Conservation (phyloP, 345 rosid genomes). For the Cardiospermum halicacabum region DNA sequence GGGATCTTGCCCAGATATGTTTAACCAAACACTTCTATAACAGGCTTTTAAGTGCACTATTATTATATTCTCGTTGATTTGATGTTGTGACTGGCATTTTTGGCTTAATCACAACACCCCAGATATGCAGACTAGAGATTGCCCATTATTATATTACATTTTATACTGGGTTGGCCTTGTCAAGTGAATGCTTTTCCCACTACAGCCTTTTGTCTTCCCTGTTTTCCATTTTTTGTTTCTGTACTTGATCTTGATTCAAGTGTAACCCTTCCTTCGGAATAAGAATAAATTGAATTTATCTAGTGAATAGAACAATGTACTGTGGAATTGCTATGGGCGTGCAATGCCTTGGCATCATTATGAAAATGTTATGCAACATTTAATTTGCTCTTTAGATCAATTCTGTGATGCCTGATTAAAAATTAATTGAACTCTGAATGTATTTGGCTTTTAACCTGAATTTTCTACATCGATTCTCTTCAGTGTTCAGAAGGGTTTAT, state of each 20-base stretch:
- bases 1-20: neutral
- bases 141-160: too few species aligned
- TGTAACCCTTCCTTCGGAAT: neutral
- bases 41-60: neutral
- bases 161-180: neutral
- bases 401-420: neutral
- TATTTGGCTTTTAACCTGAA: constrained; percentile 5
- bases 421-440: neutral
- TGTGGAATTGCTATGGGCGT: neutral
- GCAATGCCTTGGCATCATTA: neutral
- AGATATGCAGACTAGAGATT: neutral
- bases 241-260: neutral
- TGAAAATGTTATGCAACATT: too few species aligned
- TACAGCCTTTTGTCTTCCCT: too few species aligned
- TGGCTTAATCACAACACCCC: neutral
- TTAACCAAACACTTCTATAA: neutral
- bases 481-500: constrained; percentile 95
- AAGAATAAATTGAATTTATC: neutral
- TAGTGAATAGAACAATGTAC: neutral
- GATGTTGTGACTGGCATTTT: neutral
- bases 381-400: neutral
- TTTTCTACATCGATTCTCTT: constrained; percentile 9
- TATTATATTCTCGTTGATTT: neutral
- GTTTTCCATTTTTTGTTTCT: too few species aligned
- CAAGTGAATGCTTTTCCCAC: neutral